These are phyloP conservation scores for Earliella scabrosa DNA, from an alignment of 1,284 basidiomycete species.

Conservation along the genomic window DNA sequence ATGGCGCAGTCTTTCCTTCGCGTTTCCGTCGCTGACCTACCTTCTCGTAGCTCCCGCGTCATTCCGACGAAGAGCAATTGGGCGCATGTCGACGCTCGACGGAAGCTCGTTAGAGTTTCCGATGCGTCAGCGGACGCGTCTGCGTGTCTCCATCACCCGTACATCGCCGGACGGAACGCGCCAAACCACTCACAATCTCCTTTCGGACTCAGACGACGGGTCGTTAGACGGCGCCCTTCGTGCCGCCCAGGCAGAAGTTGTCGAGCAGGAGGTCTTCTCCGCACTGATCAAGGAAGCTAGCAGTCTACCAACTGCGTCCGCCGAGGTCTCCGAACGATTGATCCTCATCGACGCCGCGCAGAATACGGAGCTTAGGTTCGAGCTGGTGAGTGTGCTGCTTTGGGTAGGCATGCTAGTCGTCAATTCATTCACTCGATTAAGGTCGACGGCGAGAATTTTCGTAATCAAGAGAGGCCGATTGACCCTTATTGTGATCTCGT, in stretches of 20 bases:
- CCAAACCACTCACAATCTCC: conserved; percentile 43
- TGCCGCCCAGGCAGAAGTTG: conserved; percentile 67
- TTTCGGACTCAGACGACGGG: conserved; percentile 36
- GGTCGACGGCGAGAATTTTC: conserved; percentile 30
- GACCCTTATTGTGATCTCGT: conserved; percentile 70
- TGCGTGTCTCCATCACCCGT: conserved; percentile 58
- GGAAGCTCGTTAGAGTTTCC: conserved; percentile 59
- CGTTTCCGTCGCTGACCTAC: conserved; percentile 2
- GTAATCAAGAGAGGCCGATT: background rate
- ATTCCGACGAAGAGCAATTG: conserved; percentile 69
- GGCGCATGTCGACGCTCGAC: conserved; percentile 56
- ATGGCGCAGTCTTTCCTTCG: conserved; percentile 5
- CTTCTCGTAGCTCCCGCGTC: conserved; percentile 54
- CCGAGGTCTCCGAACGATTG: conserved; percentile 74
- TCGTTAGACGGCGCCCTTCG: conserved; percentile 56
- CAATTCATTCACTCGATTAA: conserved; percentile 6
- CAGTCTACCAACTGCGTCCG: conserved; percentile 70
- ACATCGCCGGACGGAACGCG: conserved; percentile 38
- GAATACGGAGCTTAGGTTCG: conserved; percentile 68
- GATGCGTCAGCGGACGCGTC: conserved; percentile 57
- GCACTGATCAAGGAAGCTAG: conserved; percentile 73
- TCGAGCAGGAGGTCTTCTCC: conserved; percentile 80
- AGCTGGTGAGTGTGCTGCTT: conserved; percentile 51
- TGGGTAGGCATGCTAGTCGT: no score
- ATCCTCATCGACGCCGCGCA: conserved; percentile 76